phyloP scores from a whole-genome alignment of 1,139 yeast species.

The Entelexis sorbosivorans region DNA sequence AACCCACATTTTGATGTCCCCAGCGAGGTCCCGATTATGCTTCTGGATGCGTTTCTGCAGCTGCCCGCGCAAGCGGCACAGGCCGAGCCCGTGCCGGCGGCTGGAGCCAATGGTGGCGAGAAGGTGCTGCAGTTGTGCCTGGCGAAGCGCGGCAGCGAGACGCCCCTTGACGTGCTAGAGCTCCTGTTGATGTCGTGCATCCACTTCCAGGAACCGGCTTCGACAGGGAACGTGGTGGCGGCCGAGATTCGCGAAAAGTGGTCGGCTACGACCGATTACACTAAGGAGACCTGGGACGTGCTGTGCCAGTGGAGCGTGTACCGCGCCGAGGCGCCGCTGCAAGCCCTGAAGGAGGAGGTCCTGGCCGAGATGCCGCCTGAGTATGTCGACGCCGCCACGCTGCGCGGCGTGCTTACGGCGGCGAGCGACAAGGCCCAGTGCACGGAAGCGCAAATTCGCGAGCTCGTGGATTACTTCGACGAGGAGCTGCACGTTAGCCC shows the following conservation, averaged over 20 bases:
- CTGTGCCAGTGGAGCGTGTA: slow-evolving; percentile 30
- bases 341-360: slow-evolving; percentile 17
- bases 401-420: slow-evolving; percentile 25
- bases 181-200: slow-evolving; percentile 26
- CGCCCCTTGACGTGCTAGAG: slow-evolving; percentile 23
- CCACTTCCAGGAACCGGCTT: slow-evolving; percentile 23
- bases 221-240: slow-evolving; percentile 22
- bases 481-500: slow-evolving; percentile 23
- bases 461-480: slow-evolving; percentile 24
- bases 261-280: slow-evolving; percentile 18
- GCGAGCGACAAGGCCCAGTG: slow-evolving; percentile 25
- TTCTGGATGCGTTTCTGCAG: slow-evolving; percentile 15
- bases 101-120: slow-evolving; percentile 12
- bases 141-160: not conserved
- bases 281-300: slow-evolving; percentile 31
- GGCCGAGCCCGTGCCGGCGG: too few species aligned
- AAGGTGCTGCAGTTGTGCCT: slow-evolving; percentile 12
- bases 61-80: slow-evolving; percentile 6
- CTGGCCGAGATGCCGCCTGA: slow-evolving; percentile 21
- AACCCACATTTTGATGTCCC: slow-evolving; percentile 15
- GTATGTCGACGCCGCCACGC: slow-evolving; percentile 25
- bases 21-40: slow-evolving; percentile 6
- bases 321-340: slow-evolving; percentile 17
- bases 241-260: slow-evolving; percentile 15
- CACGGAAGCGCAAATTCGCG: slow-evolving; percentile 22